phyloP scores from a whole-genome alignment of 345 rosid genomes.

The Theobroma cacao region DNA sequence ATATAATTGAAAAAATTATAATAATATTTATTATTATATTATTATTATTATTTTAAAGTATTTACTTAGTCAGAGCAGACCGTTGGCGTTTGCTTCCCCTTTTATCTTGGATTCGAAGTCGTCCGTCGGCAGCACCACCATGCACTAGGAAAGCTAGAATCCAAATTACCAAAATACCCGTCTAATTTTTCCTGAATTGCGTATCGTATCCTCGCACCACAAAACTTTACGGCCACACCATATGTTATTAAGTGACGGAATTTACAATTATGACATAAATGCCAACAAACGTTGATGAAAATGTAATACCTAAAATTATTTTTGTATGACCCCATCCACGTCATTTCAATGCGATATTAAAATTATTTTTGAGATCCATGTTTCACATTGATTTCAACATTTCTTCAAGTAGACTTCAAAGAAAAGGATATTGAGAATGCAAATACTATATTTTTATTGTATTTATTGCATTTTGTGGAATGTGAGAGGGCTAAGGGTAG shows the following conservation, averaged over 20 bases:
- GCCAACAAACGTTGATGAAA: slow-evolving; percentile 1
- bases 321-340: not conserved
- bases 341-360: not conserved
- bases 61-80: slow-evolving; percentile 24
- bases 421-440: not conserved
- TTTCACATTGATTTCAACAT: not conserved
- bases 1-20: slow-evolving; percentile 1
- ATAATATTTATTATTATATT: too few species aligned
- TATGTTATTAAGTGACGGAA: not conserved
- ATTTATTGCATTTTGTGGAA: not conserved
- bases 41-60: not conserved
- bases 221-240: not conserved
- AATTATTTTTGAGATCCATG: not conserved
- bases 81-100: slow-evolving; percentile 25
- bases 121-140: slow-evolving; percentile 16
- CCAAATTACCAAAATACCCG: slow-evolving; percentile 19
- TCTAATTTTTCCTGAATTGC: not conserved
- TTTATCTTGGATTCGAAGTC: not conserved
- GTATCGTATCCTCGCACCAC: not conserved
- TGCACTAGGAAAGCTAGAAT: not conserved
- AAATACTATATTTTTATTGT: not conserved
- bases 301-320: not conserved
- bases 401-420: slow-evolving; percentile 2
- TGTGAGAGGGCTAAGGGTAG: not conserved
- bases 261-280: not conserved